Base-by-base conservation (phyloP, 2,329 filamentous ascomycete genomes). In the Rhynchosporium secalis region DNA sequence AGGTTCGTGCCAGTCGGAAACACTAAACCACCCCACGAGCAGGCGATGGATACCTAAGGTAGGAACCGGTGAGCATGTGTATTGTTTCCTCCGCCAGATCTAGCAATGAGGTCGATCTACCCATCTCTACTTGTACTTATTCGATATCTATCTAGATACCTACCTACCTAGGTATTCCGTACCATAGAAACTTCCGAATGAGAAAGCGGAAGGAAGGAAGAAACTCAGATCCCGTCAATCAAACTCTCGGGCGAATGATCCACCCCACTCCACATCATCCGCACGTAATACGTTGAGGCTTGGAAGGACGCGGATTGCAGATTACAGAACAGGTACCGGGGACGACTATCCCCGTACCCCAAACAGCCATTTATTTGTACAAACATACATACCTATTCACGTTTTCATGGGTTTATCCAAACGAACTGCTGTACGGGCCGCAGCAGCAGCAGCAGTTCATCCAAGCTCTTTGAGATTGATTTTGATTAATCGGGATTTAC, bases 241-340 rank as follows among this genome's bases (percentile, higher is more conserved):
- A 20, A 20, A 20, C 20, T 20, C 20, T 20, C 13, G 40, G 51
- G 40, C 51, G 40, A 54, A 54, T 54, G 51, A 54, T 54, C 51
- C 33, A 54, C 40, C 51, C n/a, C 43, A 20, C n/a, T 26, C 43
- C 43, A 46, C 43, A 20, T 54, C 46, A 28, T 15, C n/a, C 13
- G 15, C 4, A 36, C 26, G 36, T 15, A 54, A 54, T 54, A 54
- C 40, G 40, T 20, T 28, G 40, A 41, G 38, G 33, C 51, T 54
- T 36, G 51, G 36, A 54, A 38, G 33, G 33, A 54, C 12, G 36
- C 36, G 36, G 40, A 38, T 31, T 28, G 28, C 51, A 54, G 49
- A 33, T 38, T 38, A 31, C 12, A 10, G 43, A 28, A 7, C 43
- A 28, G 43, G 43, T 20, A 28, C 43, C 13, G 15, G 20, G 15